A percentile compares a stretch with the other conserved stretches of the same genome.
These are phyloP conservation scores for Neonectria ditissima DNA, from an alignment of 2,329 filamentous ascomycete species.

Conservation along the genomic window DNA sequence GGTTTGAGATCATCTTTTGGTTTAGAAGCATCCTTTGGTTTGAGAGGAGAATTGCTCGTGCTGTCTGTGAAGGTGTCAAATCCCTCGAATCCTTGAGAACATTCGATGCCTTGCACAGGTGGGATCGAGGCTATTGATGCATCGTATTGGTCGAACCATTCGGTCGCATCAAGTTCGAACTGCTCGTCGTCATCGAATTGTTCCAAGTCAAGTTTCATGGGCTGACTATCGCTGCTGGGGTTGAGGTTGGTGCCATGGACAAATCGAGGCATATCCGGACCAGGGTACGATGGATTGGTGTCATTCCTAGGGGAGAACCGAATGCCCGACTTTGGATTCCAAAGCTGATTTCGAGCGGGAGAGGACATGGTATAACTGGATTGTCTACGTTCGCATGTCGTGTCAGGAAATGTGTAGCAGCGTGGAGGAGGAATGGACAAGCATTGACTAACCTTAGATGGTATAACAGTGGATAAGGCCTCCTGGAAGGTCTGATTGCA, in stretches of 20 bases:
- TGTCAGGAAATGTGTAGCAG: slow-evolving; percentile 26
- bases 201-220: slow-evolving; percentile 17
- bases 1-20: background rate
- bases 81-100: slow-evolving; percentile 16
- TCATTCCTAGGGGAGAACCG: slow-evolving; percentile 44
- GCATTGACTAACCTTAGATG: slow-evolving; percentile 32
- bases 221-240: background rate
- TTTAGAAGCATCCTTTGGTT: background rate
- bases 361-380: slow-evolving; percentile 36
- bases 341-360: slow-evolving; percentile 38
- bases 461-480: slow-evolving; percentile 27
- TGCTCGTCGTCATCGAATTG: slow-evolving; percentile 42
- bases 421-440: background rate
- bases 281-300: slow-evolving; percentile 42
- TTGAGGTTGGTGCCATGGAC: slow-evolving; percentile 32
- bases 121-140: slow-evolving; percentile 6
- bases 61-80: slow-evolving; percentile 6
- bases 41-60: slow-evolving; percentile 16
- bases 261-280: slow-evolving; percentile 43
- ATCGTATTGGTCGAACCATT: slow-evolving; percentile 45
- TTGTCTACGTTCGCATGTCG: slow-evolving; percentile 18
- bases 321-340: slow-evolving; percentile 48
- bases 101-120: slow-evolving; percentile 16
- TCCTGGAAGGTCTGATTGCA: slow-evolving; percentile 44
- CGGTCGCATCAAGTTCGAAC: slow-evolving; percentile 40